Base-by-base conservation (phyloP, 2,329 filamentous ascomycete species). In the Cryphonectria carpinicola region DNA sequence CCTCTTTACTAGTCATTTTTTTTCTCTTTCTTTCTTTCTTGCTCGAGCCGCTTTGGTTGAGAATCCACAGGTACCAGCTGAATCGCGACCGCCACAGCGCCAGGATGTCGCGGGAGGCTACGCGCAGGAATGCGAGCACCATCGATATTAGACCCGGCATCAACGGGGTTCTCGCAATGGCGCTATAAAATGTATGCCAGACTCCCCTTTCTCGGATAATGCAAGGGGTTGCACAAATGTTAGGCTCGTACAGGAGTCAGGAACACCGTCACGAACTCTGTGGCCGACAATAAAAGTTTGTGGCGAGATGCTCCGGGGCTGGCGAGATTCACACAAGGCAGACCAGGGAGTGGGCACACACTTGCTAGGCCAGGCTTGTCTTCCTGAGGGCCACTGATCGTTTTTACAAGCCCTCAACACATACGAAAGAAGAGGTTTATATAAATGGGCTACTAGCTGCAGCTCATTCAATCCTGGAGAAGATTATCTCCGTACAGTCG, bases 181-280 rank as follows among this genome's bases (percentile, higher is more conserved):
- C 19, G 6, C 58, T 61, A 61, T 61, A 61, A 11, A 37, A 61
- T 11, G 17, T n/a, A n/a, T 19, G 13, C 25, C 25, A 28, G 35
- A 3, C 3, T 32, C 28, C 14, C 28, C 28, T 32, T 8, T 19
- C 7, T 19, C 37, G 25, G 13, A 17, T 58, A 7, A 35, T 35
- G 25, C 7, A 28, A 28, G 52, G 54, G 25, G 25, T 19, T 35
- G 28, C 54, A 58, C 54, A 19, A 19, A 35, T 28, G 28, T 6
- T 14, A 32, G 28, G 54, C 13, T 35, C 13, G 35, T 19, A 58
- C n/a, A 32, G 61, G 37, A 60, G 56, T 35, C 54, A 32, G 28
- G 28, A 32, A 28, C 60, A 69, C 61, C 49, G 52, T 65, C 37
- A 54, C 67, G 19, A 65, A 65, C 49, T 60, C 46, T 65, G 61